Evolutionary conservation across 805 yeast species (phyloP).

Genomic region (Hyphopichia homilentoma): DNA sequence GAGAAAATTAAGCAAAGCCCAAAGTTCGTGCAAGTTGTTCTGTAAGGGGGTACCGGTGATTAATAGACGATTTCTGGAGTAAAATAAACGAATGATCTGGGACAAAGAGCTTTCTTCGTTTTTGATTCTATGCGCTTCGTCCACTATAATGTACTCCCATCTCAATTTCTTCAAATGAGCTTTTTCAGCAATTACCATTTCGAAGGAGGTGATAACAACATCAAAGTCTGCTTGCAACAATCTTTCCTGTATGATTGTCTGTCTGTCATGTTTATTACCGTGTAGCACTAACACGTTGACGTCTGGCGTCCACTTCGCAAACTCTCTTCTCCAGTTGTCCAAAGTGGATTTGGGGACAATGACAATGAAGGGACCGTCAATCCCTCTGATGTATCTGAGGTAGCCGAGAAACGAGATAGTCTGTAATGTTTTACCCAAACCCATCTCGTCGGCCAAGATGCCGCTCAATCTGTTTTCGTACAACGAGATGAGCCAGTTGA

Average conservation of each 20-base stretch:
- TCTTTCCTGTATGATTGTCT: constrained; percentile 51
- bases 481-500: constrained; percentile 88
- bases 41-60: constrained; percentile 97
- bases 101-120: constrained; percentile 91
- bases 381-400: constrained; percentile 68
- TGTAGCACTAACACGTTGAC: constrained; percentile 81
- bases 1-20: constrained; percentile 90
- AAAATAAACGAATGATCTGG: constrained; percentile 85
- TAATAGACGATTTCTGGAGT: constrained; percentile 76
- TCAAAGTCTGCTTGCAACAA: constrained; percentile 78
- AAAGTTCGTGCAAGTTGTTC: constrained; percentile 89
- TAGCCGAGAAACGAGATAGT: constrained; percentile 91
- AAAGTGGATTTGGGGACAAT: constrained; percentile 94
- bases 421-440: constrained; percentile 92
- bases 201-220: constrained; percentile 86
- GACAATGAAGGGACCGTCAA: constrained; percentile 87
- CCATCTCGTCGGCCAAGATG: constrained; percentile 97
- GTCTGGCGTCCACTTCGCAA: constrained; percentile 93
- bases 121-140: constrained; percentile 95
- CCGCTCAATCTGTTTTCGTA: constrained; percentile 90
- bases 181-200: constrained; percentile 90
- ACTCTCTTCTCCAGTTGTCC: constrained; percentile 96
- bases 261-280: constrained; percentile 84
- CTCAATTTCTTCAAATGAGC: constrained; percentile 71
- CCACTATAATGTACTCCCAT: constrained; percentile 93